Evolutionary conservation across 306 rosid genomes (phyloP).

Genomic region (Cicer arietinum): DNA sequence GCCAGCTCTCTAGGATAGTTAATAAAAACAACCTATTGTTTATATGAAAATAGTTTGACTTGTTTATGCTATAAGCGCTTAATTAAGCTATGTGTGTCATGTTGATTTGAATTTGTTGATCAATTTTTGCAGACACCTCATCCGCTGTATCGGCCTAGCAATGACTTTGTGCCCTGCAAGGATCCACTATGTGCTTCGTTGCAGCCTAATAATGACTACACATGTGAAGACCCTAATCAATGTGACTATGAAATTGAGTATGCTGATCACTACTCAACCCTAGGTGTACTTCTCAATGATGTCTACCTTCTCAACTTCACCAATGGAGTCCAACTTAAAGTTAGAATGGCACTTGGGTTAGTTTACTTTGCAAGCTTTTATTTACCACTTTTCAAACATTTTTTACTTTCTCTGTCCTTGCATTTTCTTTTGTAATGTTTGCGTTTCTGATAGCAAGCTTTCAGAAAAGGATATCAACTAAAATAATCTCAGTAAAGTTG

Average conservation of each 20-base stretch:
- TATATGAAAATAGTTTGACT: too few species aligned
- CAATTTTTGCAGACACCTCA: constrained; percentile 69
- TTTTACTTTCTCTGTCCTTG: background rate
- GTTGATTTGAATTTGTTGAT: constrained; percentile 36
- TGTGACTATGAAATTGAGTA: constrained; percentile 86
- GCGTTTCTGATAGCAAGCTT: constrained; percentile 8
- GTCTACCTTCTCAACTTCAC: constrained; percentile 67
- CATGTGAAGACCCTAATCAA: constrained; percentile 69
- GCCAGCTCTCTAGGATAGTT: too few species aligned
- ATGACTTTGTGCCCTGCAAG: constrained; percentile 71
- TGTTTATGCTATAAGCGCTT: too few species aligned
- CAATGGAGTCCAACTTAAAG: constrained; percentile 64
- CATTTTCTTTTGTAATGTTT: constrained; percentile 17
- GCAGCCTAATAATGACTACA: constrained; percentile 56
- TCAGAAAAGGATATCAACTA: constrained; percentile 16
- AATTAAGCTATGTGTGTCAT: background rate
- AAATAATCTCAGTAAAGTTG: constrained; percentile 15
- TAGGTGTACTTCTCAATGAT: constrained; percentile 83
- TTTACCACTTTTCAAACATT: background rate
- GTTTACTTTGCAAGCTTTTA: constrained; percentile 44
- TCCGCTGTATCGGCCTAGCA: constrained; percentile 74
- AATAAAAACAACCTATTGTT: too few species aligned
- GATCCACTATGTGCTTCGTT: constrained; percentile 78
- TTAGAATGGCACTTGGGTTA: constrained; percentile 81
- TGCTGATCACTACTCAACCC: constrained; percentile 85